A percentile compares a stretch with the other conserved stretches of the same genome.
Conservation (phyloP, 495 filamentous ascomycete genomes). For the Chaetomium fimeti region DNA sequence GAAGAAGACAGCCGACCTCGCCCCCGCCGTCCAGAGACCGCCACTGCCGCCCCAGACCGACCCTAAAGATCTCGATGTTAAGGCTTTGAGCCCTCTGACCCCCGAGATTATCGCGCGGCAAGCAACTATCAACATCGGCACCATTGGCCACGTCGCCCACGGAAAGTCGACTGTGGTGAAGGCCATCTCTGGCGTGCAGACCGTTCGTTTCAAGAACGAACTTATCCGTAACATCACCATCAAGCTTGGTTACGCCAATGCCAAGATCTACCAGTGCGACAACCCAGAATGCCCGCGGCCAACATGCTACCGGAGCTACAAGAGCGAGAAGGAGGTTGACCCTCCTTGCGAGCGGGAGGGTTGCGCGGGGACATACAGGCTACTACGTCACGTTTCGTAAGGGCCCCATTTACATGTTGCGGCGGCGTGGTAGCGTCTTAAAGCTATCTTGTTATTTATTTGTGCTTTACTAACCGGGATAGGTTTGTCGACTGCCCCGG, state of each 20-base stretch:
- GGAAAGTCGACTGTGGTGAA: conserved; percentile 98
- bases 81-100: conserved; percentile 74
- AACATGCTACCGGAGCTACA: conserved; percentile 94
- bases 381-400: conserved; percentile 86
- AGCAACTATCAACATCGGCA: conserved; percentile 98
- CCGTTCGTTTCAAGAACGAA: conserved; percentile 99
- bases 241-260: conserved; percentile 98
- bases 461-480: conserved; percentile 18
- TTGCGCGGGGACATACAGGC: conserved; percentile 76
- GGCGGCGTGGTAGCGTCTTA: no score
- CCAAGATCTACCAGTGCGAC: conserved; percentile 99
- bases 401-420: not conserved
- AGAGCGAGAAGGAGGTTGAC: conserved; percentile 97
- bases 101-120: conserved; percentile 96
- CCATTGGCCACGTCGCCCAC: conserved; percentile 98
- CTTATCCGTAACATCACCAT: conserved; percentile 98
- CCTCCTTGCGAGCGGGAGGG: conserved; percentile 93
- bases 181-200: conserved; percentile 98
- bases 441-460: not conserved
- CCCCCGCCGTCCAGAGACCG: conserved; percentile 47
- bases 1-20: conserved; percentile 46
- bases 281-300: conserved; percentile 86
- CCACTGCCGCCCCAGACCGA: conserved; percentile 84
- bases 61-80: conserved; percentile 77
- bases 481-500: conserved; percentile 98